Evolutionary conservation across 352 stramenopile species (phyloP).

Genomic region (Phytopythium aichiense): DNA sequence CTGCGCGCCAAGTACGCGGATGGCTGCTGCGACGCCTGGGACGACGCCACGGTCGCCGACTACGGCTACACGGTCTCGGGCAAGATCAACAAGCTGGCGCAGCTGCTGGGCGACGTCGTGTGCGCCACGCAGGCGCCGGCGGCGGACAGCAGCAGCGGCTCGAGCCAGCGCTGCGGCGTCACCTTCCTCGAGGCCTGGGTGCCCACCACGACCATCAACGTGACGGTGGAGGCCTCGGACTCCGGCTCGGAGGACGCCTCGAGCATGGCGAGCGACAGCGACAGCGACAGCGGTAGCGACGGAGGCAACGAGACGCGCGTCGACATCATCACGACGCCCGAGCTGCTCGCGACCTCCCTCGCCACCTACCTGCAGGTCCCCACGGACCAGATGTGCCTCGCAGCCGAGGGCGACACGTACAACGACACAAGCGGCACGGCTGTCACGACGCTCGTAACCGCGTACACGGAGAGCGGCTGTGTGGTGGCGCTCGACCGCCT

Average conservation of each 20-base stretch:
- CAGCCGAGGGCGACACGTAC: conserved; percentile 45
- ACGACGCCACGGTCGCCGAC: conserved; percentile 26
- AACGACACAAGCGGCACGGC: conserved; percentile 29
- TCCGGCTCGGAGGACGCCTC: neutral
- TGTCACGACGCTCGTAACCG: conserved; percentile 17
- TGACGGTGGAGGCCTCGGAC: neutral
- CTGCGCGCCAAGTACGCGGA: conserved; percentile 37
- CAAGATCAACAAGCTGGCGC: conserved; percentile 47
- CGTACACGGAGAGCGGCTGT: conserved; percentile 36
- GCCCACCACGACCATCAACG: conserved; percentile 15
- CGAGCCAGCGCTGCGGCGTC: conserved; percentile 44
- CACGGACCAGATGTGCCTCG: conserved; percentile 44
- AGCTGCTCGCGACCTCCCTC: conserved; percentile 29
- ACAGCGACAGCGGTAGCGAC: neutral
- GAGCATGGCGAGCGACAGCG: conserved; percentile 13
- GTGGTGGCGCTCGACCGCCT: conserved; percentile 42
- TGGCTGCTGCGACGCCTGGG: conserved; percentile 57
- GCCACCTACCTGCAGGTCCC: conserved; percentile 46
- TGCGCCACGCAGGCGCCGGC: conserved; percentile 48
- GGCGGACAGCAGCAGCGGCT: conserved; percentile 26
- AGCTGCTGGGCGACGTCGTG: conserved; percentile 46
- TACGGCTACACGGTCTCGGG: conserved; percentile 62
- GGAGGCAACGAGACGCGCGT: neutral
- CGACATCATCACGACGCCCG: conserved; percentile 26
- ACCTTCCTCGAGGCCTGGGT: conserved; percentile 36